These are phyloP conservation scores for Umbelopsis vinacea DNA, from an alignment of 192 early-diverging fungal genomes.

Conservation along the genomic window DNA sequence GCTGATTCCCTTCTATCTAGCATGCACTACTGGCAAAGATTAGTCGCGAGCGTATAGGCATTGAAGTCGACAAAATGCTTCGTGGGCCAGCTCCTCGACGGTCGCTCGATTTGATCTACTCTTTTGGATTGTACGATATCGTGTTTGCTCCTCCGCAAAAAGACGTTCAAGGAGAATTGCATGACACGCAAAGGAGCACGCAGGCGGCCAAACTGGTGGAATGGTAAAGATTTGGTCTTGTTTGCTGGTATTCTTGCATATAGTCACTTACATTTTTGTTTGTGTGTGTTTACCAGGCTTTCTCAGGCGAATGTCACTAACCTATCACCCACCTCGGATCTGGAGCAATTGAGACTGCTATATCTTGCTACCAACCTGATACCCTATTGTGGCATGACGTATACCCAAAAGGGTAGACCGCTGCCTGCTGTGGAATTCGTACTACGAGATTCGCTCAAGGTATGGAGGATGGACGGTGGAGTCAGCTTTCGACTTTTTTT, in stretches of 20 bases:
- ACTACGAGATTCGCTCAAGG: conserved; percentile 67
- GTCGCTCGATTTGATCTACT: conserved; percentile 43
- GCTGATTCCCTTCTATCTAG: conserved; percentile 36
- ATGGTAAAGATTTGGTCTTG: conserved; percentile 35
- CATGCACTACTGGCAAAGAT: conserved; percentile 80
- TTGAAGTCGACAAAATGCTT: conserved; percentile 95
- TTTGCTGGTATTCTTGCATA: not conserved
- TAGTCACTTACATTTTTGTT: not conserved
- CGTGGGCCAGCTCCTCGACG: conserved; percentile 50
- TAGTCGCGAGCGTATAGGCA: conserved; percentile 89
- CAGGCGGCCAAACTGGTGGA: conserved; percentile 46
- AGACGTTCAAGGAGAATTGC: conserved; percentile 29
- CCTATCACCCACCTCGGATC: not conserved
- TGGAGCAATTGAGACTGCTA: conserved; percentile 45
- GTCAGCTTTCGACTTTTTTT: not conserved
- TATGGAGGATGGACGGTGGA: conserved; percentile 7
- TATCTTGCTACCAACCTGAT: conserved; percentile 62
- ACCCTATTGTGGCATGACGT: conserved; percentile 52
- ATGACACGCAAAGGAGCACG: conserved; percentile 40
- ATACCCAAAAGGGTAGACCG: conserved; percentile 48
- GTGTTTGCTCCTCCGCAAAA: conserved; percentile 50
- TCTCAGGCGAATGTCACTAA: not conserved
- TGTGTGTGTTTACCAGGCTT: not conserved
- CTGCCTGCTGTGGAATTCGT: conserved; percentile 53
- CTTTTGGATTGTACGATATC: conserved; percentile 47